Conservation (phyloP, 2,329 filamentous ascomycete genomes). For the Rhexocercosporidium sp. region DNA sequence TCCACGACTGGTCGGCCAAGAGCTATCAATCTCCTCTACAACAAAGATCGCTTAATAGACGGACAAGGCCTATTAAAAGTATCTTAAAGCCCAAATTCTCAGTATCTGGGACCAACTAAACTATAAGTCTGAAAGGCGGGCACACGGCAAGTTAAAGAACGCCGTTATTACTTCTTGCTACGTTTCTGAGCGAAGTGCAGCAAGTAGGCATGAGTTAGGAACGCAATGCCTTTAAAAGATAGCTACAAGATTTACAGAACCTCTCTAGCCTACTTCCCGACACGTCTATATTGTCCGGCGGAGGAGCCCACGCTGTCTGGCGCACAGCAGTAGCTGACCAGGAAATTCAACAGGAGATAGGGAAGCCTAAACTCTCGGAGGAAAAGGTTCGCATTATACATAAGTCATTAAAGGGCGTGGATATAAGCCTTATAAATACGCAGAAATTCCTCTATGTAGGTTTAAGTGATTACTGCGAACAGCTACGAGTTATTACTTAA, state of each 20-base stretch:
- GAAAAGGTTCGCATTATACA: constrained; percentile 10
- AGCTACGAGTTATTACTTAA: too few species aligned
- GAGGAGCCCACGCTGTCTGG: too few species aligned
- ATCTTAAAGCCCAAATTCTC: constrained; percentile 22
- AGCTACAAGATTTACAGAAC: constrained; percentile 22
- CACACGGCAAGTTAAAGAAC: constrained; percentile 6
- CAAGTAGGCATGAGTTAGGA: constrained; percentile 23
- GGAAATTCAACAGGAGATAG: constrained; percentile 20
- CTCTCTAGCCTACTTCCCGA: constrained; percentile 11
- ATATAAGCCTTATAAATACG: background rate
- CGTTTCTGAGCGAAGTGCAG: constrained; percentile 14
- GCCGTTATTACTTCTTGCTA: constrained; percentile 10
- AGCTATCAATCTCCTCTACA: constrained; percentile 19
- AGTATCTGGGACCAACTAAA: constrained; percentile 19
- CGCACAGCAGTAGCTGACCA: constrained; percentile 25
- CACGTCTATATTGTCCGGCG: too few species aligned
- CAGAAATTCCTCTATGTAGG: background rate
- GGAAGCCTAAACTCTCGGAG: constrained; percentile 23
- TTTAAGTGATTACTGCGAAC: background rate
- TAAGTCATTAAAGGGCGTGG: background rate
- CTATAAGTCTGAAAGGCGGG: constrained; percentile 1
- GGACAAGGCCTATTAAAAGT: background rate
- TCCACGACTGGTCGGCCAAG: constrained; percentile 20
- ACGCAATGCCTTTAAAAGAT: constrained; percentile 15
- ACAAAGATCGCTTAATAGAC: constrained; percentile 19